These are phyloP conservation scores for Microdochium nivale DNA, from an alignment of 2,329 filamentous ascomycete genomes.

Conservation along the genomic window DNA sequence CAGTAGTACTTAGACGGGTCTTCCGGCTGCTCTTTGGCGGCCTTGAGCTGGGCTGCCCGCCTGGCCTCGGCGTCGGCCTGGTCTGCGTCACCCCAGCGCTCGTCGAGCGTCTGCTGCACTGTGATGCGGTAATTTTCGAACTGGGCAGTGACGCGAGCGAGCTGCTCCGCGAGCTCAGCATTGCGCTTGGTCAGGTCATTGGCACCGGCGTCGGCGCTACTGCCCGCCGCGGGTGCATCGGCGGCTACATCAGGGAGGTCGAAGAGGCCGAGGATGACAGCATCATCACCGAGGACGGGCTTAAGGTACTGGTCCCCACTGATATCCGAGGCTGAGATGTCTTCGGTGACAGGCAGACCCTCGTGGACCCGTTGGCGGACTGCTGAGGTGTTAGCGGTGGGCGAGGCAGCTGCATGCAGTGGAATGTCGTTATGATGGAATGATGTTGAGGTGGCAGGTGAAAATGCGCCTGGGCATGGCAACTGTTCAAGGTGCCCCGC, in stretches of 20 bases:
- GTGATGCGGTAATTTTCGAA: constrained; percentile 58
- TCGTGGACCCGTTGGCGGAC: constrained; percentile 40
- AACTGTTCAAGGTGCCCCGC: not conserved
- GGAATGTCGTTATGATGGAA: not conserved
- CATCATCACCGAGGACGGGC: constrained; percentile 82
- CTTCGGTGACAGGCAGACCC: constrained; percentile 37
- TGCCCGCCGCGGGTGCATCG: constrained; percentile 9
- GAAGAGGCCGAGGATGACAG: constrained; percentile 78
- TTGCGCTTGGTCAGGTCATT: constrained; percentile 39
- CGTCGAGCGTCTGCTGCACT: constrained; percentile 58
- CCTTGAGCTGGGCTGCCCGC: constrained; percentile 15
- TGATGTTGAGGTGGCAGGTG: too few species aligned
- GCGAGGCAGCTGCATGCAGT: too few species aligned
- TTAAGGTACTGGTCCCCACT: constrained; percentile 74
- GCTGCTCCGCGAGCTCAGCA: constrained; percentile 48
- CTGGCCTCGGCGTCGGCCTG: constrained; percentile 26
- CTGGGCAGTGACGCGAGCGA: constrained; percentile 49
- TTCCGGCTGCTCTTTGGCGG: constrained; percentile 19
- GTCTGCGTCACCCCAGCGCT: constrained; percentile 52
- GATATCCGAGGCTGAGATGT: constrained; percentile 55
- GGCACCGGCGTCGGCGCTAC: constrained; percentile 9
- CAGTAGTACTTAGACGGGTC: constrained; percentile 40
- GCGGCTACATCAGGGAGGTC: constrained; percentile 52
- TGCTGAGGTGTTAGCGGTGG: constrained; percentile 9
- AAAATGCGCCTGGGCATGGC: not conserved